Base-by-base conservation (phyloP, 2,329 filamentous ascomycete species). In the Fusarium oxysporum region DNA sequence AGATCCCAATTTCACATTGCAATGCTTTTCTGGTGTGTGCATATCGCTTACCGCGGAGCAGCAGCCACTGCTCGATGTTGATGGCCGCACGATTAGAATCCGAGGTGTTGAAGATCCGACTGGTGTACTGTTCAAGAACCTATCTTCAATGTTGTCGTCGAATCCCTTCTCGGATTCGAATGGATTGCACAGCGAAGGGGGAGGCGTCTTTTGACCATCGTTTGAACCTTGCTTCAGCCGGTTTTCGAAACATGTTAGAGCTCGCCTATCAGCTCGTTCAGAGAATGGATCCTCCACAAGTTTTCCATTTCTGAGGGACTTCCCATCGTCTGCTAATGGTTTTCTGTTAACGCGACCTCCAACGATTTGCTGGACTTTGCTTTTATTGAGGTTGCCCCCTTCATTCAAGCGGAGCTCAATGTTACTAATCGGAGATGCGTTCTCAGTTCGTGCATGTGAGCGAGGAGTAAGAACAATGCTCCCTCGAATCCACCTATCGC, bases 91-190 rank as follows among this genome's bases (percentile, higher is more conserved):
- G 28, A 76, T 47, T 57, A 66, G 75, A 66, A 77, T 72, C 47
- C 80, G 81, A 38, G 83, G 83, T 4, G 83, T 85, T 4, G 83
- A 85, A 53, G 77, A 81, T 51, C 80, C 83, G 35, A 80, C 73
- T 10, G 83, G 83, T 25, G 73, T 76, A 38, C 75, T 78, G 33
- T 72, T 78, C 70, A 85, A 78, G 64, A 84, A 78, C 19, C 83
- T 81, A 76, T 81, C 78, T 47, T 82, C 78, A 65, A 85, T 80
- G 59, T 83, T 75, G 59, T 76, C 74, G 45, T 83, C 81, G 61
- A 85, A 84, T 51, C 77, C 80, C 38, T 72, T 70, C 71, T 85
- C 84, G 9, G 78, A 69, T n/a, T 80, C 78, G 68, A 85, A 83
- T 65, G 79, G 79, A 35, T 73, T 74, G 32, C 45, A 38, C 6